Base-by-base conservation (phyloP, 768 basidiomycete genomes). In the Panaeolus cyanescens region DNA sequence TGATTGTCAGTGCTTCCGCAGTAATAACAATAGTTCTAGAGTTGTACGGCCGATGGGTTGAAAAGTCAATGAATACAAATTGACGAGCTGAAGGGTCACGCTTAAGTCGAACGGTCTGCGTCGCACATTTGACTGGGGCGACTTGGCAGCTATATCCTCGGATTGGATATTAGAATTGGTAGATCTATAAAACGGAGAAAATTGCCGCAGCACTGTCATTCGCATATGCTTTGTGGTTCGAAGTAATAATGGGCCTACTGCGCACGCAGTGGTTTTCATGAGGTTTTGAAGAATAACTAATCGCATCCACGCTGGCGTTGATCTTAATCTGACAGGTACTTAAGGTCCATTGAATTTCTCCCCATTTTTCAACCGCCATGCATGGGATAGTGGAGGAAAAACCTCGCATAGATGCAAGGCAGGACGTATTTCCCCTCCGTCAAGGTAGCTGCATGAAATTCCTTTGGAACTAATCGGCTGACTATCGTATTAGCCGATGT, bases 401-500 rank as follows among this genome's bases (percentile, higher is more conserved):
- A 25, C 54, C 56, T 10, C 7, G 13, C 3, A 31, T 62, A 17
- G 31, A 40, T 32, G 39, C 59, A 25, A 32, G 31, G 5, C 32
- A 55, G 30, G 39, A 59, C 57, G 60, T 60, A 45, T 42, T 64
- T 25, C 58, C 67, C 40, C 37, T 64, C 32, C 58, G 62, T 53
- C 54, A 59, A 59, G 40, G 64, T 63, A 39, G n/a, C n/a, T n/a
- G n/a, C n/a, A n/a, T n/a, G n/a, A 32, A 61, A 39, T 17, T 13
- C 28, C n/a, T 60, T 17, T 9, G 57, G 33, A 34, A 39, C 17
- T 25, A 31, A 19, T 6, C 19, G 1, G 3, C 57, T 55, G 13
- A 59, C 10, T 34, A 12, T 34, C 40, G 4, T 32, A 25, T 20
- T 25, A 72, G 71, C 39, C 9, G 61, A 73, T 28, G 45, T 73